Evolutionary conservation across 306 rosid genomes (phyloP).

Genomic region (Aeschynomene evenia): DNA sequence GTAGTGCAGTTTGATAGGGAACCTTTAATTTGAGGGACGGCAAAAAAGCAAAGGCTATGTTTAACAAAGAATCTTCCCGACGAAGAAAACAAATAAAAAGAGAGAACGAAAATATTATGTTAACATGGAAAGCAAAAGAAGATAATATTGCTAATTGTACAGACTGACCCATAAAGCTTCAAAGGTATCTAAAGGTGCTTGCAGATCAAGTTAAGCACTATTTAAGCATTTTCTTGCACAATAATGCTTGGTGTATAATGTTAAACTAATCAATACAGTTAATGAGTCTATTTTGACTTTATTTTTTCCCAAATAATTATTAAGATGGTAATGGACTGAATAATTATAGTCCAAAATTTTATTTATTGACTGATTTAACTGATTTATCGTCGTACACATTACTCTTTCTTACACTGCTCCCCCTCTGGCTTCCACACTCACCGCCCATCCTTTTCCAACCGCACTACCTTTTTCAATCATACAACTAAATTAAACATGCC

Average conservation of each 20-base stretch:
- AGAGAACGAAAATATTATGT: constrained; percentile 23
- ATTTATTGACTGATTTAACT: too few relatives aligned
- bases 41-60: constrained; percentile 35
- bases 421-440: constrained; percentile 5
- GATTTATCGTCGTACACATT: too few relatives aligned
- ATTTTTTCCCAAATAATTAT: too few relatives aligned
- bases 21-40: constrained; percentile 35
- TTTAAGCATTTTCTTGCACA: too few relatives aligned
- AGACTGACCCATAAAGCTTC: constrained; percentile 15
- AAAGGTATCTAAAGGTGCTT: constrained; percentile 57
- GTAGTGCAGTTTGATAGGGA: not conserved
- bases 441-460: constrained; percentile 1
- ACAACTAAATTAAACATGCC: too few relatives aligned
- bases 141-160: constrained; percentile 2
- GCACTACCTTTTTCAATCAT: constrained; percentile 4
- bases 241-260: too few relatives aligned
- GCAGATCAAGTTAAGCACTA: constrained; percentile 55
- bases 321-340: too few relatives aligned
- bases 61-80: constrained; percentile 48
- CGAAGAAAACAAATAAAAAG: constrained; percentile 26
- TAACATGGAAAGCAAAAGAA: constrained; percentile 37
- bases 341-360: too few relatives aligned
- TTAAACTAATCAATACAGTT: too few relatives aligned
- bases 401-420: constrained; percentile 6
- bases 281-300: too few relatives aligned